Conservation (phyloP, 768 basidiomycete species). For the Tricholoma flavovirens region DNA sequence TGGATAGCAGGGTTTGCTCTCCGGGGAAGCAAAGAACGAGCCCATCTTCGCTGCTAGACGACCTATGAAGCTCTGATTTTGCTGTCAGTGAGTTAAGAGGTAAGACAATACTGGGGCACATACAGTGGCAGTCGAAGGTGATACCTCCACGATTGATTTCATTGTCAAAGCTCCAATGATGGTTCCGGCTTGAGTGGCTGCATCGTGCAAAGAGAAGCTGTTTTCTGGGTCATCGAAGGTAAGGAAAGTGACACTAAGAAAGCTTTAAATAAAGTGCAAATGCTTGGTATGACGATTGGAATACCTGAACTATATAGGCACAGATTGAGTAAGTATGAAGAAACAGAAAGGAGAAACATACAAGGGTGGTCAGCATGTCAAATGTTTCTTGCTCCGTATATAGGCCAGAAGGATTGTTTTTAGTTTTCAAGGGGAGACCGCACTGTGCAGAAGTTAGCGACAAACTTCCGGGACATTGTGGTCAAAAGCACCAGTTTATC, state of each 20-base stretch:
- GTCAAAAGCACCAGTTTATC: slow-evolving; percentile 27
- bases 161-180: slow-evolving; percentile 28
- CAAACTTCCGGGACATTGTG: background rate
- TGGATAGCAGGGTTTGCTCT: slow-evolving; percentile 28
- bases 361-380: slow-evolving; percentile 34
- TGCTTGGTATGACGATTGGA: background rate
- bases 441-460: slow-evolving; percentile 18
- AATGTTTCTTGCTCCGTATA: slow-evolving; percentile 44
- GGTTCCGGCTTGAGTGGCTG: slow-evolving; percentile 23
- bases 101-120: slow-evolving; percentile 13
- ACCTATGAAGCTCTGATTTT: slow-evolving; percentile 8
- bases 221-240: slow-evolving; percentile 27
- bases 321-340: background rate
- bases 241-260: slow-evolving; percentile 22
- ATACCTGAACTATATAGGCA: slow-evolving; percentile 10
- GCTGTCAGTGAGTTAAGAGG: background rate
- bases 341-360: slow-evolving; percentile 12
- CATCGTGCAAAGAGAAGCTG: slow-evolving; percentile 25
- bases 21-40: slow-evolving; percentile 7
- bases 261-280: background rate
- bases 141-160: slow-evolving; percentile 21
- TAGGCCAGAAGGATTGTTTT: slow-evolving; percentile 36
- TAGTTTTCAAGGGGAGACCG: slow-evolving; percentile 43
- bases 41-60: background rate
- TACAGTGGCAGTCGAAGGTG: slow-evolving; percentile 17